Evolutionary conservation across 352 stramenopile species (phyloP).

Genomic region (Phytophthora lateralis): DNA sequence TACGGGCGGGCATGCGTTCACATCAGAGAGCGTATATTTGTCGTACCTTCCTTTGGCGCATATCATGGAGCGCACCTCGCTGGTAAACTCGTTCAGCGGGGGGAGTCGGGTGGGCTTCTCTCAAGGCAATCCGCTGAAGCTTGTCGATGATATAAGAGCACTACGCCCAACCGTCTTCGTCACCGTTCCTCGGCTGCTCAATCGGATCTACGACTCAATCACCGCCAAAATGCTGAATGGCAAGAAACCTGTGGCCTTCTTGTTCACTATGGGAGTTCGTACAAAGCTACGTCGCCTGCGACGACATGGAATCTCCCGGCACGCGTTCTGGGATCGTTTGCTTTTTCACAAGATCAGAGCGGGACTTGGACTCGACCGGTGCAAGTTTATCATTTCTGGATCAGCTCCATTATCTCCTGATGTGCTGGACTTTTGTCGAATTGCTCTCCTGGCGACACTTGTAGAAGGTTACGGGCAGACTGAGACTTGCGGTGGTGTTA

Average conservation of each 20-base stretch:
- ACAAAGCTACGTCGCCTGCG: constrained; percentile 66
- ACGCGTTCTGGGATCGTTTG: constrained; percentile 93
- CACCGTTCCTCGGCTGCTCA: constrained; percentile 94
- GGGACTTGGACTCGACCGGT: constrained; percentile 84
- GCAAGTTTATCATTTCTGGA: constrained; percentile 93
- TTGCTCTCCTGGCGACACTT: constrained; percentile 87
- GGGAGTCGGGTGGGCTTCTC: constrained; percentile 94
- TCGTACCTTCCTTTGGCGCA: constrained; percentile 97
- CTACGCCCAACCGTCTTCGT: constrained; percentile 93
- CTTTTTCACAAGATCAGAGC: constrained; percentile 95
- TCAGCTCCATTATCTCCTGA: constrained; percentile 93
- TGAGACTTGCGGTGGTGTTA: constrained; percentile 91
- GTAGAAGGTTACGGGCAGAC: constrained; percentile 97
- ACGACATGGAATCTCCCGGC: constrained; percentile 50
- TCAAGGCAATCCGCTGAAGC: constrained; percentile 84
- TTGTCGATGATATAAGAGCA: constrained; percentile 93
- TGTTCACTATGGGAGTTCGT: constrained; percentile 83
- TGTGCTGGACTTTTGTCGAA: constrained; percentile 95
- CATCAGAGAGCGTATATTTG: constrained; percentile 88
- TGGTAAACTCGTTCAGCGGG: constrained; percentile 59
- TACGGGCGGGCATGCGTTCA: constrained; percentile 34
- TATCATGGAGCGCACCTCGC: constrained; percentile 92
- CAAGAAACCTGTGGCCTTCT: constrained; percentile 76
- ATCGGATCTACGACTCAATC: constrained; percentile 97
- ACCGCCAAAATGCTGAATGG: constrained; percentile 62